These are phyloP conservation scores for Microascus cirrosus DNA, from an alignment of 2,329 filamentous ascomycete species.

Conservation along the genomic window DNA sequence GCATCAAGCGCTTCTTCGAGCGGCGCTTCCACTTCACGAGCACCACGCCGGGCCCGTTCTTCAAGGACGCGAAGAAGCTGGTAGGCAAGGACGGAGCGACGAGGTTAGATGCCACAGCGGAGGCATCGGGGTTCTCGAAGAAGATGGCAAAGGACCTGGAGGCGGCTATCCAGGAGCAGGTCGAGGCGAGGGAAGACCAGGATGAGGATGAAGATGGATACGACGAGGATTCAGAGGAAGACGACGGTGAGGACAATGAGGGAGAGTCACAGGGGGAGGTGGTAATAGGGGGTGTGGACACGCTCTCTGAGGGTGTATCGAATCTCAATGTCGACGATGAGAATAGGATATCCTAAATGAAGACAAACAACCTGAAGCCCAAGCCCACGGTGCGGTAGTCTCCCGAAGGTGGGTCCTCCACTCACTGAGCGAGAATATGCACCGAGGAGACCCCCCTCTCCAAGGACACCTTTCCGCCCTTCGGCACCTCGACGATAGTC, in stretches of 20 bases:
- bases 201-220: slow-evolving; percentile 16
- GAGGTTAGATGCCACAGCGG: slow-evolving; percentile 76
- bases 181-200: slow-evolving; percentile 29
- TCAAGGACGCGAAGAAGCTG: slow-evolving; percentile 68
- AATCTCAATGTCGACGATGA: neutral
- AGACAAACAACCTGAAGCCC: neutral
- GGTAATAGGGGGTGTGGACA: slow-evolving; percentile 6
- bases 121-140: slow-evolving; percentile 89
- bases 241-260: slow-evolving; percentile 10
- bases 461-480: slow-evolving; percentile 61
- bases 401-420: neutral
- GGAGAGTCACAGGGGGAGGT: neutral
- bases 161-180: slow-evolving; percentile 74
- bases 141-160: slow-evolving; percentile 96
- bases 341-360: neutral
- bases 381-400: neutral
- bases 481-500: slow-evolving; percentile 65
- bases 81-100: slow-evolving; percentile 53
- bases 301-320: neutral
- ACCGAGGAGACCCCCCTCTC: slow-evolving; percentile 19
- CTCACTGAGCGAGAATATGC: slow-evolving; percentile 20
- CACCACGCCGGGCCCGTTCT: slow-evolving; percentile 74
- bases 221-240: slow-evolving; percentile 17
- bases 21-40: slow-evolving; percentile 79
- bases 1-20: slow-evolving; percentile 89